phyloP scores from a whole-genome alignment of 352 stramenopile species.

The Saprolegnia diclina region DNA sequence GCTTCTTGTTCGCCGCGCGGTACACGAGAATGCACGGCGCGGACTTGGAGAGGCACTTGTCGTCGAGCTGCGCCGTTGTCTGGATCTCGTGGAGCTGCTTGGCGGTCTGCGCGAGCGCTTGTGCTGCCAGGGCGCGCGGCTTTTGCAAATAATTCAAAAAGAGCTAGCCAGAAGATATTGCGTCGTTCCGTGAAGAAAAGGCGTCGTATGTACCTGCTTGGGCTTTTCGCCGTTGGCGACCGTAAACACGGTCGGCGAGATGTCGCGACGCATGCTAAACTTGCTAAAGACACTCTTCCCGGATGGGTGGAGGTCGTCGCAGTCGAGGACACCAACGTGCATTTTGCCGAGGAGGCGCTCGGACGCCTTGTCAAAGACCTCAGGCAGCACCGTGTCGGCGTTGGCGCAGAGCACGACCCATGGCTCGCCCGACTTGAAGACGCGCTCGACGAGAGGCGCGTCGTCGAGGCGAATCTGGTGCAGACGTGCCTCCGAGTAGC shows the following conservation, averaged over 20 bases:
- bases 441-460: conserved; percentile 44
- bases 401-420: conserved; percentile 74
- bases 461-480: conserved; percentile 60
- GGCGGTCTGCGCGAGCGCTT: conserved; percentile 47
- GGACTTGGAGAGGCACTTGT: conserved; percentile 54
- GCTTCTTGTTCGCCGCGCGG: conserved; percentile 38
- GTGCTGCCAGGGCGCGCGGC: conserved; percentile 50
- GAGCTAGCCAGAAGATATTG: conserved; percentile 31
- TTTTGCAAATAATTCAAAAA: conserved; percentile 62
- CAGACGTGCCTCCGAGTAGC: conserved; percentile 50
- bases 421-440: conserved; percentile 74
- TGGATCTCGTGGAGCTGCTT: conserved; percentile 54
- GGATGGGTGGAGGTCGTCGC: conserved; percentile 44
- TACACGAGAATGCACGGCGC: conserved; percentile 57
- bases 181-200: neutral
- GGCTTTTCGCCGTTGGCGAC: conserved; percentile 68
- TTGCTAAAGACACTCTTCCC: conserved; percentile 54
- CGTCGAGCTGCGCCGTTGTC: conserved; percentile 57
- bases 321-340: conserved; percentile 70
- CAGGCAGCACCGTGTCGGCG: conserved; percentile 59
- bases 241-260: conserved; percentile 70
- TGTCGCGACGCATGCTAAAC: conserved; percentile 55
- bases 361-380: conserved; percentile 63
- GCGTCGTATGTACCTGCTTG: conserved; percentile 43
- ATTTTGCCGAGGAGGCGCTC: conserved; percentile 48